Percentiles rank a stretch among this genome's conserved stretches.
phyloP scores from a whole-genome alignment of 805 yeast genomes.

The Tetrapisispora iriomotensis region DNA sequence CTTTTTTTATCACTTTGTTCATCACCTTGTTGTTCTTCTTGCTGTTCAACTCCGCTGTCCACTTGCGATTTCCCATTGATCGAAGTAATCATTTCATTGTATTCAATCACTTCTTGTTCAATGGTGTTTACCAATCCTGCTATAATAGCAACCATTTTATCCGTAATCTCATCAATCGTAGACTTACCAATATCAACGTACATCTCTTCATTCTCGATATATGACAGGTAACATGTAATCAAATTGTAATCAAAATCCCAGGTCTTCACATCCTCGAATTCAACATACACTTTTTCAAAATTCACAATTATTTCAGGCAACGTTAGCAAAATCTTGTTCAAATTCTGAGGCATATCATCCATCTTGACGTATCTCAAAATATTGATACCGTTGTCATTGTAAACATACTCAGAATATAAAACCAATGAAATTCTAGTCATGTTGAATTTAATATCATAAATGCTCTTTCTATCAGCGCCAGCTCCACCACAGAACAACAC shows the following conservation, averaged over 20 bases:
- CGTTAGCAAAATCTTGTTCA: slow-evolving; percentile 8
- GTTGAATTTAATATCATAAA: slow-evolving; percentile 26
- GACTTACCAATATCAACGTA: neutral
- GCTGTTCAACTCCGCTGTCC: too few relatives aligned
- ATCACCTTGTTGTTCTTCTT: neutral
- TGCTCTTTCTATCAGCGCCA: slow-evolving; percentile 2
- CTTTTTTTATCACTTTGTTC: slow-evolving; percentile 4
- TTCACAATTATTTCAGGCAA: slow-evolving; percentile 14
- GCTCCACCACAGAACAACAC: slow-evolving; percentile 6
- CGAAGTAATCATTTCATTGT: neutral
- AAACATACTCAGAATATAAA: slow-evolving; percentile 22
- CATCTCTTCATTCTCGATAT: neutral
- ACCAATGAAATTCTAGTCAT: slow-evolving; percentile 24
- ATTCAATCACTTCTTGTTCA: neutral
- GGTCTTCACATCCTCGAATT: slow-evolving; percentile 9
- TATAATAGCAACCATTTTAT: neutral
- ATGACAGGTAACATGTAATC: slow-evolving; percentile 16
- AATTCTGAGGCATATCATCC: slow-evolving; percentile 13
- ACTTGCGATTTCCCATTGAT: neutral
- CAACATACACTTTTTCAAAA: slow-evolving; percentile 14
- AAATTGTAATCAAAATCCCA: slow-evolving; percentile 29
- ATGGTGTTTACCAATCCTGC: neutral
- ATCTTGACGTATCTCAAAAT: slow-evolving; percentile 21
- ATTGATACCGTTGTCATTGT: slow-evolving; percentile 25
- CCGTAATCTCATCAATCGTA: neutral